Conservation (phyloP, 208 protist genomes). For the Leishmania turanica region DNA sequence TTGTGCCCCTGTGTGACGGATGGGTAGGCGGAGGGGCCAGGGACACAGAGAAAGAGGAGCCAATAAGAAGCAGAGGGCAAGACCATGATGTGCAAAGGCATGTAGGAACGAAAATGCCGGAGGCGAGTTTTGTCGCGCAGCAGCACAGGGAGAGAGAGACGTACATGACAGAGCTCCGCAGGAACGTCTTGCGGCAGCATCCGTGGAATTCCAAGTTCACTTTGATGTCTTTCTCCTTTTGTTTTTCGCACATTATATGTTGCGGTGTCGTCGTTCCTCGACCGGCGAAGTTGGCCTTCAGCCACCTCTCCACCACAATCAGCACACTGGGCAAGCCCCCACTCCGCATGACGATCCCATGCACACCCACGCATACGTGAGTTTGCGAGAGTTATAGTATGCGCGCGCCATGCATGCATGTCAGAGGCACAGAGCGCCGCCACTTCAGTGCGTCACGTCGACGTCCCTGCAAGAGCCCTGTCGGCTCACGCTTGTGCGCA, state of each 20-base stretch:
- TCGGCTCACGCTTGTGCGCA: background rate
- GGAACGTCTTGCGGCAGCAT: background rate
- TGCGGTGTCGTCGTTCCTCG: background rate
- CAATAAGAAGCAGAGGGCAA: background rate
- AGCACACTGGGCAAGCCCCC: background rate
- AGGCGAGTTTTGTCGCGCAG: background rate
- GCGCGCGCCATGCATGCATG: background rate
- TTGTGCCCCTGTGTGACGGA: background rate
- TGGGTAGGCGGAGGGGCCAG: background rate
- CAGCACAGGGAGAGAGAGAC: background rate
- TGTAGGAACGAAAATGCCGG: background rate
- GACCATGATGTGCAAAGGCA: background rate
- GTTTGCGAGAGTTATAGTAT: background rate
- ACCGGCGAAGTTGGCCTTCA: background rate
- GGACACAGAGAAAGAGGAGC: background rate
- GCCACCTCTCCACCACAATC: background rate
- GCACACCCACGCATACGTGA: background rate
- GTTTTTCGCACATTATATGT: background rate
- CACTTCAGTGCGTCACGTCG: background rate
- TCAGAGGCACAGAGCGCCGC: background rate
- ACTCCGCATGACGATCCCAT: background rate
- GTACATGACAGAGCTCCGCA: background rate
- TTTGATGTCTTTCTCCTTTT: constrained; percentile 16
- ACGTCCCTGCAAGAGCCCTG: background rate
- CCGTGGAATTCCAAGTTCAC: background rate